phyloP scores from a whole-genome alignment of 768 basidiomycete genomes.

The Collybia mongolica region DNA sequence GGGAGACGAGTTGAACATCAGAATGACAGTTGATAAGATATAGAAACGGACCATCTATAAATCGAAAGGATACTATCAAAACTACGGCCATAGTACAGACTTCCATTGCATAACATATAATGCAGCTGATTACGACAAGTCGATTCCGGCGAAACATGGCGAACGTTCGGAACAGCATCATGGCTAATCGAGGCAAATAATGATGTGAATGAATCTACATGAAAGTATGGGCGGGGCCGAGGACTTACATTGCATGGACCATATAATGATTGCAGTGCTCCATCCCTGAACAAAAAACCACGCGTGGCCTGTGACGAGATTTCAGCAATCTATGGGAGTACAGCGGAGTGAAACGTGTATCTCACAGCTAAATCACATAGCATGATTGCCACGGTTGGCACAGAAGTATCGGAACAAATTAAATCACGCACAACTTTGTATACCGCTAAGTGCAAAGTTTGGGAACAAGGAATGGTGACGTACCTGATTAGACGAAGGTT shows the following conservation, averaged over 20 bases:
- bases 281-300: conserved; percentile 20
- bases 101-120: conserved; percentile 14
- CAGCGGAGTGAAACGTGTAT: neutral
- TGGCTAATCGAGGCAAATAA: conserved; percentile 8
- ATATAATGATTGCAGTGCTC: conserved; percentile 19
- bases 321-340: neutral
- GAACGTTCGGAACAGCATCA: conserved; percentile 23
- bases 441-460: neutral
- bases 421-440: conserved; percentile 15
- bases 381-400: neutral
- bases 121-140: conserved; percentile 9
- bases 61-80: conserved; percentile 8
- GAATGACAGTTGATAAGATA: neutral
- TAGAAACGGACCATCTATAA: conserved; percentile 13
- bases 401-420: neutral
- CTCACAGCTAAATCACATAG: neutral
- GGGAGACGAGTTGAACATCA: neutral
- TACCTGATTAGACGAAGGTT: conserved; percentile 16
- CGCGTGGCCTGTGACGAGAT: conserved; percentile 13
- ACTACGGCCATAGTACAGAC: conserved; percentile 15
- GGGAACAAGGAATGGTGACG: neutral
- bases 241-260: conserved; percentile 25
- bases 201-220: neutral
- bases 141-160: conserved; percentile 18
- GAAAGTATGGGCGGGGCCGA: neutral